Evolutionary conservation across 179 eudicot genomes (phyloP), one percentile per base, ranked within the genome.

Genomic region (Sideroxylon spinosum): DNA sequence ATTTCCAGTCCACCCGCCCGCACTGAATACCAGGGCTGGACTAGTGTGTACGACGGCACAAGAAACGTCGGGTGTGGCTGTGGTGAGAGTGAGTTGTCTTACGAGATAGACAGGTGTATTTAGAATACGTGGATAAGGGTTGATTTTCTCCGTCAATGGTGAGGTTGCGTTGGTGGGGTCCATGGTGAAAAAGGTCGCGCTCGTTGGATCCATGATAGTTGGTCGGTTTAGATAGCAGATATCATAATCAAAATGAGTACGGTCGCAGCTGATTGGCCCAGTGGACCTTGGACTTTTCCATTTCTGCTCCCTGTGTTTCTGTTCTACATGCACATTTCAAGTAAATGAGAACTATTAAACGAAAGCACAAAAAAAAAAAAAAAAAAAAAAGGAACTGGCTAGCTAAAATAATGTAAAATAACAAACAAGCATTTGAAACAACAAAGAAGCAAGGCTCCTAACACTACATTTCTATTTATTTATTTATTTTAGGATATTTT

Each of bases 1-100:
- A 65, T 91, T 88, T 9, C 91, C 91, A 0, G 87, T 87, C 81
- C 83, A 87, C 46, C 89, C 90, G 19, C 89, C 91, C 1, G 76
- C 84, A 57, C 82, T 84, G 86, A 88, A 88, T 29, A 86, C 79
- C 28, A 91, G 6, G 5, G 95, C 95, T 0, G 86, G 74, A 28
- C 83, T 81, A 28, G 87, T 78, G 72, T 91, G 93, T 9, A 69
- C 66, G 25, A 85, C 60, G 46, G 68, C 68, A 29, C 95, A 91
- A 44, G 82, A 12, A 62, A 89, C 84, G 69, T 70, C 68, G 11
- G 17, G 16, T 82, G 89, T 78, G 81, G 82, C 83, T 10, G 90
- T 83, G 0, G 29, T 20, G 69, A 91, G 76, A 60, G 78, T 84
- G 6, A 89, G 26, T 37, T 88, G 88, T 29, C 81, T 83, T 26